Evolutionary conservation across 2,329 filamentous ascomycete genomes (phyloP), one percentile per base, ranked within the genome.

Genomic region (Curvularia eragrostidis): DNA sequence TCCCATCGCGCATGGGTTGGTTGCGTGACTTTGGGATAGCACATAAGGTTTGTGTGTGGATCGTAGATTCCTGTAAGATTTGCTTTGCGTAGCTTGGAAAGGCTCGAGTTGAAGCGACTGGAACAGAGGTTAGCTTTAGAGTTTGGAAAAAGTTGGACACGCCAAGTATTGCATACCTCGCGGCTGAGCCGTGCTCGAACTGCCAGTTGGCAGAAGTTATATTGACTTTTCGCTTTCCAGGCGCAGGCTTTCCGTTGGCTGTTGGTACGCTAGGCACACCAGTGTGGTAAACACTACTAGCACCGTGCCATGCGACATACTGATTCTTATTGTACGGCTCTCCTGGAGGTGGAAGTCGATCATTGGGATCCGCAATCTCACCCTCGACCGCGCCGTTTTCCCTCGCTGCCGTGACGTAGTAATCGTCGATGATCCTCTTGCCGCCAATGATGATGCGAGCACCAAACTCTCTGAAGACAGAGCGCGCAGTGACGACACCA

Each of bases 271-370:
- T 88, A 1, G 92, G 91, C 1, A 84, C 86, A 55, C 88, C 89
- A 12, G 91, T 92, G 75, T 98, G 93, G 75, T 99, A 99, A 23
- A 99, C 95, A 38, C 91, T 89, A 75, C 94, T 98, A 47, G 95
- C 95, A 48, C 95, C 95, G 75, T 97, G 93, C 95, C 95, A 99
- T 26, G 95, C 95, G 26, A 99, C 95, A 73, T 97, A 99, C 76
- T 97, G 93, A 74, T 99, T 99, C 80, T 94, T 93, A 82, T 99
- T 97, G 83, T 99, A 99, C n/a, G 88, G 84, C 74, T 96, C 90
- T 38, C 89, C 91, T n/a, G 84, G 81, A 8, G 85, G 84, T 24
- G 93, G 85, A 41, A 93, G 84, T 59, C 84, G 84, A 77, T 99
- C 95, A 59, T 93, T 89, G 0, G 94, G 94, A 71, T 98, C 95